Conservation (phyloP, 1,139 yeast species). For the Kodamaea derodonti region DNA sequence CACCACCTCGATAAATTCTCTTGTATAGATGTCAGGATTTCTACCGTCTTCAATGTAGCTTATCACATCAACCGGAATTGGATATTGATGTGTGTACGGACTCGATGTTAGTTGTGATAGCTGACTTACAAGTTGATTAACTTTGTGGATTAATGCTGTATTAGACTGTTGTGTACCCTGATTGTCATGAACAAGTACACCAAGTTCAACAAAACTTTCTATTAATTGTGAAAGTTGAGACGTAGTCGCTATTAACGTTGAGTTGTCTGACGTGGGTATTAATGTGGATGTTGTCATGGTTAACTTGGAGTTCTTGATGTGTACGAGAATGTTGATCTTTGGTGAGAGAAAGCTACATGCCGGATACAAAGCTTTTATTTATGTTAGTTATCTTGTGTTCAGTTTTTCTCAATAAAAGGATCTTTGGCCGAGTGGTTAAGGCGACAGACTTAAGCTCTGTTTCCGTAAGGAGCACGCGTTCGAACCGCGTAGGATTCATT, state of each 20-base stretch:
- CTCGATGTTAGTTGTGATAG: constrained; percentile 33
- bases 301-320: no score
- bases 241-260: constrained; percentile 48
- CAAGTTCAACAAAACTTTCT: constrained; percentile 85
- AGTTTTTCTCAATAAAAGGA: no score
- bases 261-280: constrained; percentile 24
- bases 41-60: constrained; percentile 92
- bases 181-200: constrained; percentile 88
- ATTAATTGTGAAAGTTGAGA: constrained; percentile 65
- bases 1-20: constrained; percentile 93
- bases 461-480: no score
- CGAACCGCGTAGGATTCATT: no score
- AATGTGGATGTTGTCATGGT: constrained; percentile 38
- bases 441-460: no score
- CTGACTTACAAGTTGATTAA: constrained; percentile 39
- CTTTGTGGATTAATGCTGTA: constrained; percentile 39
- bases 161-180: constrained; percentile 68
- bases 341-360: no score
- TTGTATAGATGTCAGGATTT: constrained; percentile 92
- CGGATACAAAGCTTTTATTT: no score
- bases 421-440: no score
- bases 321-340: no score
- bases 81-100: constrained; percentile 33
- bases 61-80: constrained; percentile 73
- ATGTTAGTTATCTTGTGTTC: no score